These are phyloP conservation scores for Nemania abortiva DNA, from an alignment of 2,329 filamentous ascomycete genomes.

Conservation along the genomic window DNA sequence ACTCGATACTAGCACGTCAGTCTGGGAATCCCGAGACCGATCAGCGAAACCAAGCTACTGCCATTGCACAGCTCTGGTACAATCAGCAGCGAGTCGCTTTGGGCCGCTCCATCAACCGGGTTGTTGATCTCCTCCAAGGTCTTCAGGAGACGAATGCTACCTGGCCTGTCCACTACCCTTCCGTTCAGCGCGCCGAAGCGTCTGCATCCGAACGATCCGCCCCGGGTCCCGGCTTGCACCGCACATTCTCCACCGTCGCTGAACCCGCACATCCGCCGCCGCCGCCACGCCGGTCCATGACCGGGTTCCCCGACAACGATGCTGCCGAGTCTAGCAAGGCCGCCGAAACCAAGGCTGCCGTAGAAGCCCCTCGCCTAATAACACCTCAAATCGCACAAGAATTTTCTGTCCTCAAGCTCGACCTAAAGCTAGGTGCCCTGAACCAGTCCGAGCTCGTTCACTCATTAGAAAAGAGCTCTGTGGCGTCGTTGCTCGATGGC, in stretches of 20 bases:
- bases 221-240: slow-evolving; percentile 71
- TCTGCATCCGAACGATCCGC: slow-evolving; percentile 59
- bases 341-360: slow-evolving; percentile 69
- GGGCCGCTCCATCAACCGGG: slow-evolving; percentile 87
- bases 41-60: slow-evolving; percentile 77
- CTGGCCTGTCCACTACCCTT: slow-evolving; percentile 97
- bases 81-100: slow-evolving; percentile 91
- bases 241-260: slow-evolving; percentile 71
- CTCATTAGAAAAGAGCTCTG: slow-evolving; percentile 90
- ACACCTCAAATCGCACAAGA: slow-evolving; percentile 94
- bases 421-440: slow-evolving; percentile 87
- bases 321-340: slow-evolving; percentile 78
- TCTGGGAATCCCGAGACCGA: slow-evolving; percentile 68
- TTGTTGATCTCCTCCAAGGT: slow-evolving; percentile 83
- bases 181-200: slow-evolving; percentile 73
- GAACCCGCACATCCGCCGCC: slow-evolving; percentile 62
- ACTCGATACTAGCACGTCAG: slow-evolving; percentile 59
- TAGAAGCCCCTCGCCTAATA: slow-evolving; percentile 82
- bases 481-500: slow-evolving; percentile 90
- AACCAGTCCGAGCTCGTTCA: slow-evolving; percentile 93
- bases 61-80: slow-evolving; percentile 93
- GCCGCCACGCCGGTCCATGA: slow-evolving; percentile 76
- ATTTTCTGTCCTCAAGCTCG: slow-evolving; percentile 94
- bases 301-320: slow-evolving; percentile 71
- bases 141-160: slow-evolving; percentile 89